Base-by-base conservation (phyloP, 257 asterid species). In the Penstemon davidsonii region DNA sequence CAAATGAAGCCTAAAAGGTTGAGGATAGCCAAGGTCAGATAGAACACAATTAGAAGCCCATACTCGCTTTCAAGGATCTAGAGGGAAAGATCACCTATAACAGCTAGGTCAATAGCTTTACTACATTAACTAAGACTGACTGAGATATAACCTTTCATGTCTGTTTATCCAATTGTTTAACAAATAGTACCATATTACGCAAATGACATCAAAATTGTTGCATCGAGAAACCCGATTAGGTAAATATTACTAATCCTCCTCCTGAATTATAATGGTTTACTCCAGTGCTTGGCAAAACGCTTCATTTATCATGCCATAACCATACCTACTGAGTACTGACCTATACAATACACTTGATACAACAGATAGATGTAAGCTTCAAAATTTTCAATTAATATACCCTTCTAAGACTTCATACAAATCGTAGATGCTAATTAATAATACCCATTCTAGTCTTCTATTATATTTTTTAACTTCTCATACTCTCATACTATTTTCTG, bases 51-150 rank as follows among this genome's bases (percentile, higher is more conserved):
- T n/a, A 43, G 41, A 60, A 4, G 41, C 41, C 64, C 5, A 41
- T n/a, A 12, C n/a, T 46, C 51, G 3, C 13, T 12, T 6, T 11
- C 44, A 38, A n/a, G 42, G 49, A 18, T 6, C 74, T 13, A 39
- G 13, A 12, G 12, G 7, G 52, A 25, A 1, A 25, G 33, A 25
- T 25, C 33, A 25, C 33, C 33, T 25, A 25, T 25, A 25, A 25
- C 33, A 58, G 8, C 44, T 4, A 37, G 64, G 6, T 41, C 38
- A 42, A 61, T 41, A 60, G 65, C 51, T 60, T 60, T 12, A 61
- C 39, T 12, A 42, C 40, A 7, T 4, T 42, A 8, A 47, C 7
- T 41, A 7, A 42, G 2, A 25, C 33, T 25, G 3, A 25, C 2
- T 25, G 33, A 0, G 33, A 25, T 25, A 25, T 25, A 25, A 25